Conservation (phyloP, 495 filamentous ascomycete species). For the Oleoguttula mirabilis region DNA sequence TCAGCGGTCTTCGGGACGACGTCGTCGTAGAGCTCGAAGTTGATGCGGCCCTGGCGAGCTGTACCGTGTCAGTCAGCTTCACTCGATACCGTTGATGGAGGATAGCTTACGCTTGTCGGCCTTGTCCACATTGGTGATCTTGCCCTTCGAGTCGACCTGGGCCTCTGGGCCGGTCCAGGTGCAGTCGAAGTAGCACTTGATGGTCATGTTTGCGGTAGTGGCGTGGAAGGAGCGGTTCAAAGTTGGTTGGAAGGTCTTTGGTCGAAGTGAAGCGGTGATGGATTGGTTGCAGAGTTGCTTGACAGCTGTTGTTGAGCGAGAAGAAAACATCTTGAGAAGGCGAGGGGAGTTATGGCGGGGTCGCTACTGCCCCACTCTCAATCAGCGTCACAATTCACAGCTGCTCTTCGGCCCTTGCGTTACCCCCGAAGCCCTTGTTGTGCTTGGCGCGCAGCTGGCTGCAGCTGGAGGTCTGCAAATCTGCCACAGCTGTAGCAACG, state of each 20-base stretch:
- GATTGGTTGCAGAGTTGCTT: neutral
- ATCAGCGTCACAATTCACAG: too few species aligned
- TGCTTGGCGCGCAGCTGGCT: too few species aligned
- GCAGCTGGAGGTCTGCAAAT: too few species aligned
- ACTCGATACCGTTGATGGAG: conserved; percentile 1
- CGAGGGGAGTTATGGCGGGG: too few species aligned
- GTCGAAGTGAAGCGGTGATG: too few species aligned
- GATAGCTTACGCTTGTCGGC: conserved; percentile 47
- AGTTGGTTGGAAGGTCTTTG: conserved; percentile 18
- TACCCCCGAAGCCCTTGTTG: too few species aligned
- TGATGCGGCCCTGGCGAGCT: conserved; percentile 72
- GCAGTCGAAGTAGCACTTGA: conserved; percentile 56
- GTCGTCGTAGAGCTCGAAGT: conserved; percentile 80
- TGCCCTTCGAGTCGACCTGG: conserved; percentile 39
- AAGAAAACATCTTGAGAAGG: neutral
- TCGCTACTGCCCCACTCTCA: neutral
- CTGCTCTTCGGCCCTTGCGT: too few species aligned
- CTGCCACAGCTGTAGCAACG: too few species aligned
- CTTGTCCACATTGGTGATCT: conserved; percentile 36
- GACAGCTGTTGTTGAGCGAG: conserved; percentile 1
- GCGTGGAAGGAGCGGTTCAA: conserved; percentile 44
- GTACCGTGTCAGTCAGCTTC: conserved; percentile 10
- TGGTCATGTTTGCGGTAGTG: conserved; percentile 52
- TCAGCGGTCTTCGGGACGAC: conserved; percentile 81
- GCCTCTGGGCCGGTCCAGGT: conserved; percentile 53